phyloP scores from a whole-genome alignment of 78 protist species.

The Polysphondylium violaceum region DNA sequence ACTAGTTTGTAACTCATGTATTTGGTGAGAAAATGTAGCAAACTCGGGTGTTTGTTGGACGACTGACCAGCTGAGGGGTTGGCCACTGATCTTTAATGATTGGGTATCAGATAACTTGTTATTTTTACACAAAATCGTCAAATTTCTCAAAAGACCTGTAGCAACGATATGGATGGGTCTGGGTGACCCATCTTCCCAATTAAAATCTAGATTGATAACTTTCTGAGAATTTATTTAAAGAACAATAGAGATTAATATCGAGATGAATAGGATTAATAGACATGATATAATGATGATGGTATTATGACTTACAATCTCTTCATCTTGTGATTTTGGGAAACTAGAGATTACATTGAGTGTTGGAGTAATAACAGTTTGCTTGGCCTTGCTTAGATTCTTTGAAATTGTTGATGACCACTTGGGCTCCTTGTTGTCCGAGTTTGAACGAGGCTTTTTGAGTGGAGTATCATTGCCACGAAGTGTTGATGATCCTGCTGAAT shows the following conservation, averaged over 20 bases:
- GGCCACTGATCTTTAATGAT: conserved; percentile 55
- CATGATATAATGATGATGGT: background rate
- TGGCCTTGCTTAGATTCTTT: conserved; percentile 34
- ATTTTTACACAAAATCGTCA: conserved; percentile 13
- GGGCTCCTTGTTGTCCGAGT: conserved; percentile 6
- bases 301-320: conserved; percentile 48
- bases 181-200: conserved; percentile 48
- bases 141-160: conserved; percentile 4
- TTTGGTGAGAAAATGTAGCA: conserved; percentile 18
- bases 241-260: background rate
- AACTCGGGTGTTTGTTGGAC: conserved; percentile 42
- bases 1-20: conserved; percentile 28
- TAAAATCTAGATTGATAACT: conserved; percentile 35
- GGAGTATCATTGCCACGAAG: background rate
- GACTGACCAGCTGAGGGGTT: conserved; percentile 45
- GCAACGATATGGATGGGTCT: conserved; percentile 57
- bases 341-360: conserved; percentile 42
- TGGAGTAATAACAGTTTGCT: conserved; percentile 48
- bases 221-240: background rate
- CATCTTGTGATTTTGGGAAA: conserved; percentile 39
- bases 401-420: conserved; percentile 16
- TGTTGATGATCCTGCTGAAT: conserved; percentile 8
- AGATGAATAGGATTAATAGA: background rate
- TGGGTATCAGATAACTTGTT: conserved; percentile 53
- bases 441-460: conserved; percentile 4